phyloP scores from a whole-genome alignment of 805 yeast species.

The Danielia reshetovae region DNA sequence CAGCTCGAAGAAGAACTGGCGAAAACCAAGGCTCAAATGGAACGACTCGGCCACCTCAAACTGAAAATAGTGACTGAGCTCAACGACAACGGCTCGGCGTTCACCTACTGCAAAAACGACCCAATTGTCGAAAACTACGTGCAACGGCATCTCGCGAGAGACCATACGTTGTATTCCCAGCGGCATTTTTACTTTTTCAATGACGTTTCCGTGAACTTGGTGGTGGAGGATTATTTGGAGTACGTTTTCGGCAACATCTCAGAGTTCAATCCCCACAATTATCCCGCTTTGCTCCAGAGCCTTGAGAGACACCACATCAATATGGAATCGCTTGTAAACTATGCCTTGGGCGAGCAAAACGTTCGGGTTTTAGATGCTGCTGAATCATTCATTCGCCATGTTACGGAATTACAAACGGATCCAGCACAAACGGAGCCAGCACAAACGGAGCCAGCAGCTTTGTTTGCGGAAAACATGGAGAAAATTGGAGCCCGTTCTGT shows the following conservation, averaged over 20 bases:
- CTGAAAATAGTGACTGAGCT: constrained; percentile 21
- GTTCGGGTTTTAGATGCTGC: too few species aligned
- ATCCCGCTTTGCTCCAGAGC: neutral
- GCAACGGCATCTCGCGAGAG: constrained; percentile 8
- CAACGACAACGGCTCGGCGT: constrained; percentile 29
- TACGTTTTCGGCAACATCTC: neutral
- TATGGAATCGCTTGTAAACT: constrained; percentile 1
- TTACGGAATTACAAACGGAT: too few species aligned
- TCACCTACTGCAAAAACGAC: constrained; percentile 16
- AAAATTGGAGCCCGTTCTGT: too few species aligned
- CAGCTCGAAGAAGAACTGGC: constrained; percentile 17
- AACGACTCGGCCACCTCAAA: constrained; percentile 12
- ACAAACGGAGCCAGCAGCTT: too few species aligned
- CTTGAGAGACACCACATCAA: neutral
- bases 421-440: too few species aligned
- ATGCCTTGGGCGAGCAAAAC: constrained; percentile 6
- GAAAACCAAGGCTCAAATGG: constrained; percentile 14
- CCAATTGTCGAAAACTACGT: constrained; percentile 20
- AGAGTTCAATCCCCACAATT: neutral
- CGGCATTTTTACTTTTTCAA: constrained; percentile 23
- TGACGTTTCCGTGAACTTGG: constrained; percentile 2
- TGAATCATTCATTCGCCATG: too few species aligned
- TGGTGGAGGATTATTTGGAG: neutral
- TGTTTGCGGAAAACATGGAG: too few species aligned
- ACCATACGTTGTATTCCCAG: constrained; percentile 5